A percentile compares a stretch with the other conserved stretches of the same genome.
These are phyloP conservation scores for Lipomyces sp. DNA, from an alignment of 805 yeast species.

Conservation along the genomic window DNA sequence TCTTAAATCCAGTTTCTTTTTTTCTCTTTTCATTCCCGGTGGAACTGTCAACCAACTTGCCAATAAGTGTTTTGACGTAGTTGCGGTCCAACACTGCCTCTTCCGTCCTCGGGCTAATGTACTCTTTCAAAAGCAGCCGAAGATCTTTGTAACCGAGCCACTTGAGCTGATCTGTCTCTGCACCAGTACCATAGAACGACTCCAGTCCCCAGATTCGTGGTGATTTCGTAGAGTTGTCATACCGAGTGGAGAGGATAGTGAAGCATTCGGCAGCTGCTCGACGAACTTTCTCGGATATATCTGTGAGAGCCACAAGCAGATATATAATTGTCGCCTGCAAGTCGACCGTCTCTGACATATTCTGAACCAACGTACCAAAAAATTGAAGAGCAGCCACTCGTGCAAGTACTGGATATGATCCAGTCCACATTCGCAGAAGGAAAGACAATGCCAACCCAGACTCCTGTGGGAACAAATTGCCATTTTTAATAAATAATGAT, in stretches of 20 bases:
- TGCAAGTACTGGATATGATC: constrained; percentile 46
- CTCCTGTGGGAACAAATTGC: constrained; percentile 20
- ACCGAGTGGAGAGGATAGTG: constrained; percentile 36
- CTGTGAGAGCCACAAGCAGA: constrained; percentile 45
- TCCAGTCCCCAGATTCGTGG: constrained; percentile 45
- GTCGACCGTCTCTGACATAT: constrained; percentile 40
- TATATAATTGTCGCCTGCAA: constrained; percentile 46
- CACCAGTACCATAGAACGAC: constrained; percentile 58
- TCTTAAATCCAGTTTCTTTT: constrained; percentile 38
- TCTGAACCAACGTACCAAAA: constrained; percentile 31
- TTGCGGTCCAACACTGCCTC: constrained; percentile 58
- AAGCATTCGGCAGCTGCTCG: constrained; percentile 41
- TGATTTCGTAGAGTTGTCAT: constrained; percentile 34
- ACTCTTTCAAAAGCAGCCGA: constrained; percentile 48
- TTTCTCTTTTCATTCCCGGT: constrained; percentile 38
- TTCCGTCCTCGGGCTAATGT: constrained; percentile 48
- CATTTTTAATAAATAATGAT: constrained; percentile 19
- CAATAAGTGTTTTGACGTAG: constrained; percentile 46
- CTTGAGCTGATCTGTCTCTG: constrained; percentile 56
- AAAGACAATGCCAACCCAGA: constrained; percentile 39
- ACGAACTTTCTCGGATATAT: constrained; percentile 45
- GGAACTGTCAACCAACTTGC: constrained; percentile 38
- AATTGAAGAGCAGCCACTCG: constrained; percentile 45
- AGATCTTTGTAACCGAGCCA: constrained; percentile 67
- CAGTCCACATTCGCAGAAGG: constrained; percentile 45